phyloP scores from a whole-genome alignment of 164 flowering plant genomes.

The Dillenia turbinata region DNA sequence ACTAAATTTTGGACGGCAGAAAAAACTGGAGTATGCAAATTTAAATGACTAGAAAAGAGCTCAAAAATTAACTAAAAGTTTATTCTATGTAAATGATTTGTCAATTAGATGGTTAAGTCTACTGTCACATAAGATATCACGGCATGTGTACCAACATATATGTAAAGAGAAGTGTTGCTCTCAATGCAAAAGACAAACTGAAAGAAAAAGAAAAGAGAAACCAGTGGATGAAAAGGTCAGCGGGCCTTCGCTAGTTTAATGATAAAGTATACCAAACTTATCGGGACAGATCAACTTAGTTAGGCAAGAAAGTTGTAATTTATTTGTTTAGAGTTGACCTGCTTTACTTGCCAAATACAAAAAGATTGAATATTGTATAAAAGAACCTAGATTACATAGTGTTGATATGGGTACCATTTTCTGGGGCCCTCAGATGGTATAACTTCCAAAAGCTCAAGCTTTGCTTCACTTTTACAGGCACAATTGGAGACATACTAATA shows the following conservation, averaged over 20 bases:
- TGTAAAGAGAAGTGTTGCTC: neutral
- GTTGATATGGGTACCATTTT: neutral
- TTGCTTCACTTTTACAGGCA: no score
- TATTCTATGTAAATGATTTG: neutral
- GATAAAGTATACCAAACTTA: neutral
- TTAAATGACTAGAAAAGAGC: neutral
- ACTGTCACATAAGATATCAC: no score
- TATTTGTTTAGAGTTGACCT: neutral
- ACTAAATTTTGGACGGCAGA: no score
- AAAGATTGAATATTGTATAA: neutral
- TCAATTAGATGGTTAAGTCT: neutral
- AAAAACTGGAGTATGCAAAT: neutral
- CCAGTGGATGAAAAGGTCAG: constrained; percentile 2
- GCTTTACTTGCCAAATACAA: neutral
- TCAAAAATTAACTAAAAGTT: neutral
- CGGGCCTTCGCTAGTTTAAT: neutral
- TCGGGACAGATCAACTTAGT: neutral
- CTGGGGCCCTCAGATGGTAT: neutral
- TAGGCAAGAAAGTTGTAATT: neutral
- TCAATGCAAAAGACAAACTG: neutral
- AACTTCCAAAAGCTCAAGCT: no score
- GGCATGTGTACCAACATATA: neutral
- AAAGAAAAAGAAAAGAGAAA: neutral
- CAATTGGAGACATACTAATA: no score
- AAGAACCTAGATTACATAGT: neutral